Evolutionary conservation across 139 green algal species (phyloP), one percentile per base, ranked within the genome.

Genomic region (Coccomyxa sp.): DNA sequence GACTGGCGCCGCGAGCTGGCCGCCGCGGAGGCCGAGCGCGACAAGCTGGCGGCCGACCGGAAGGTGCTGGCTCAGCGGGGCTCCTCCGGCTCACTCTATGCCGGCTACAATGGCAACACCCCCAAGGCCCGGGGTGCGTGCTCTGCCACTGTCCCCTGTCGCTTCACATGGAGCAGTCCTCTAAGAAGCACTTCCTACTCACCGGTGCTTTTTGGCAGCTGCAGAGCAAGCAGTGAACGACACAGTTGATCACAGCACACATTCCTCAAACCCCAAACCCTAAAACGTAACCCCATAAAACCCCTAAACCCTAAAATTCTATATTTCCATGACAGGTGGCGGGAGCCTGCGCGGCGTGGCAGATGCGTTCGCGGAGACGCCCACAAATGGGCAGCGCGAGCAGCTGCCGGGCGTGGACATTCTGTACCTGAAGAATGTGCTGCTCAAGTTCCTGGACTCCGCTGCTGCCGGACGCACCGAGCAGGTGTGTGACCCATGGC

Each of bases 401-500:
- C 75, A 81, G 21, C 68, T 88, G 27, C n/a, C 16, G 16, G 84
- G 84, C 0, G 86, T 91, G 76, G 91, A 94, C 79, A 77, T 93
- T 4, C 58, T 93, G 57, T 94, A 95, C 82, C 76, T 95, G 63
- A 93, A 92, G 82, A 95, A 95, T 71, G 89, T 95, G 77, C 38
- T 95, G 80, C 82, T 94, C 28, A 94, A 94, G 81, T 95, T 95
- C 76, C 77, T 95, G 57, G 92, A 93, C 63, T 90, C 92, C 0
- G 83, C 13, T 84, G 88, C 67, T 83, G 82, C 78, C 27, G 82
- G 85, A 21, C 82, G 77, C 78, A 80, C 14, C 3, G 31, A 80
- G 30, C 76, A 80, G 60, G 79, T 82, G 57, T 51, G 38, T 51
- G 38, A 51, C 38, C 38, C 38, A 51, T 51, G 38, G 38, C 38